These are phyloP conservation scores for Echium plantagineum DNA, from an alignment of 257 asterid genomes.

Conservation along the genomic window DNA sequence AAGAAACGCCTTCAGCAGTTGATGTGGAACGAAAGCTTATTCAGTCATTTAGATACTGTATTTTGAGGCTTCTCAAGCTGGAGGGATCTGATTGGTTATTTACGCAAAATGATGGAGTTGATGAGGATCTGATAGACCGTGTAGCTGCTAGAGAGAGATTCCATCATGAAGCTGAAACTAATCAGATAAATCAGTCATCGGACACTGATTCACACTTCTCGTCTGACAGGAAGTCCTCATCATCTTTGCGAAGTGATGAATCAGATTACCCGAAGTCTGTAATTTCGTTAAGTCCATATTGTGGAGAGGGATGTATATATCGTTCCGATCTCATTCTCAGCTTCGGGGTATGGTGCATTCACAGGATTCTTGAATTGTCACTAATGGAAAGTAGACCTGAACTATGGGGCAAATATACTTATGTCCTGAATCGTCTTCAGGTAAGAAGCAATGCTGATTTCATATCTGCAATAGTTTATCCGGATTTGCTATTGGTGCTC, in stretches of 20 bases:
- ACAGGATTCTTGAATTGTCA: conserved; percentile 81
- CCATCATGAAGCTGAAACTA: conserved; percentile 58
- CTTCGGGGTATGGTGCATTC: conserved; percentile 99
- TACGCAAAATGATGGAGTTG: conserved; percentile 85
- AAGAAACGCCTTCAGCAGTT: conserved; percentile 29
- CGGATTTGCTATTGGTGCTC: no score
- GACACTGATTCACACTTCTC: conserved; percentile 16
- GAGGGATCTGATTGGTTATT: conserved; percentile 94
- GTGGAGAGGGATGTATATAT: conserved; percentile 96
- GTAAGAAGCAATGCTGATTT: conserved; percentile 18
- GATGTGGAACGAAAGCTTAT: conserved; percentile 73
- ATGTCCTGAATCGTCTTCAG: conserved; percentile 92
- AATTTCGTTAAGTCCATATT: conserved; percentile 62
- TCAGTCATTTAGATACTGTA: conserved; percentile 75
- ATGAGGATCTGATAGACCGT: conserved; percentile 88
- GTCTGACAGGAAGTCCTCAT: conserved; percentile 32
- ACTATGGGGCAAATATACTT: conserved; percentile 97
- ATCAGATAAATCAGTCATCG: conserved; percentile 18
- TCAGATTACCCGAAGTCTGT: conserved; percentile 42
- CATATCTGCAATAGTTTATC: no score
- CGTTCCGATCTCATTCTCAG: conserved; percentile 63
- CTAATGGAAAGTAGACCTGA: conserved; percentile 97
- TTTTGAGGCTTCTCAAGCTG: conserved; percentile 67
- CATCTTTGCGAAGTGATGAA: conserved; percentile 32
- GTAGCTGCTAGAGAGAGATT: conserved; percentile 85